Evolutionary conservation across 352 stramenopile genomes (phyloP).

Genomic region (Globisporangium cederbergense): DNA sequence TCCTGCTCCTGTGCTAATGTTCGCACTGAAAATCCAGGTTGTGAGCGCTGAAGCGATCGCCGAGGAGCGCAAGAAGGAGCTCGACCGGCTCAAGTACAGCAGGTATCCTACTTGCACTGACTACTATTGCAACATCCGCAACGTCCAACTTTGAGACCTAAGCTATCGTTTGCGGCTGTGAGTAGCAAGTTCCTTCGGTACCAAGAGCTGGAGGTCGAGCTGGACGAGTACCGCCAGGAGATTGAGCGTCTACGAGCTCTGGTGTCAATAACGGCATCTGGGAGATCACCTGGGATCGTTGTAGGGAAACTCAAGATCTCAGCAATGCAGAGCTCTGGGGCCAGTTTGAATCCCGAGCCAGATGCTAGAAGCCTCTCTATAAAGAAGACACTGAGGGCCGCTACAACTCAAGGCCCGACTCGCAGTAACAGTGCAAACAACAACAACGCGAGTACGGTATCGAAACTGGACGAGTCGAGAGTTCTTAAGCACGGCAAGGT

Average conservation of each 20-base stretch:
- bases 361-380: background rate
- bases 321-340: background rate
- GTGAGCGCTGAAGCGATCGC: slow-evolving; percentile 48
- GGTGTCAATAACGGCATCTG: slow-evolving; percentile 12
- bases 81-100: slow-evolving; percentile 51
- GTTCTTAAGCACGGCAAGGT: background rate
- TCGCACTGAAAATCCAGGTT: slow-evolving; percentile 24
- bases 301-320: slow-evolving; percentile 51
- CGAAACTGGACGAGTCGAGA: background rate
- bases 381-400: background rate
- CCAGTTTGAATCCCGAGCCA: background rate
- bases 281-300: slow-evolving; percentile 8
- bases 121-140: background rate
- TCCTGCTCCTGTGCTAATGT: background rate
- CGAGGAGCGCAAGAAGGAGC: slow-evolving; percentile 50
- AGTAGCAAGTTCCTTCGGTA: slow-evolving; percentile 65
- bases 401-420: background rate
- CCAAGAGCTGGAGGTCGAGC: slow-evolving; percentile 58
- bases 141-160: too few relatives aligned
- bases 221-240: slow-evolving; percentile 55
- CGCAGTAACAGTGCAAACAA: background rate
- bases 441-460: background rate
- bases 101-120: slow-evolving; percentile 25
- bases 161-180: background rate
- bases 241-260: slow-evolving; percentile 44